These are phyloP conservation scores for Rhododendron mucronatum DNA, from an alignment of 148 eudicot genomes.

Conservation along the genomic window DNA sequence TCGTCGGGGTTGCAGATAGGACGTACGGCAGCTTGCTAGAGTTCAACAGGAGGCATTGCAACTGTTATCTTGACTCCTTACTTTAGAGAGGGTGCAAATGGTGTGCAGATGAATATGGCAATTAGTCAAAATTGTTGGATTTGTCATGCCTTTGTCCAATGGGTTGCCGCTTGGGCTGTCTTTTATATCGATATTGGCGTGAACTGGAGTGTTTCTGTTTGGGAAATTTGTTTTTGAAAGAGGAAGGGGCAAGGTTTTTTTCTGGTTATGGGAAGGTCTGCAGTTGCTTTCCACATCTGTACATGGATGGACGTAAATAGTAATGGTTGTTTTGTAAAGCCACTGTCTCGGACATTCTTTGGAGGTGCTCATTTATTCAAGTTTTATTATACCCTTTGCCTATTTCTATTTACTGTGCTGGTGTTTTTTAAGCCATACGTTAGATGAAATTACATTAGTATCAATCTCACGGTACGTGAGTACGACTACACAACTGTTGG, in stretches of 20 bases:
- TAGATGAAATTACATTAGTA: background rate
- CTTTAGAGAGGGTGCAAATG: background rate
- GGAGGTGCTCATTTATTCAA: background rate
- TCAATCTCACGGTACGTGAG: too few relatives aligned
- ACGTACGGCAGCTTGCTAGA: constrained; percentile 84
- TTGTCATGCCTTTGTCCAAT: background rate
- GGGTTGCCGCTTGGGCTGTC: background rate
- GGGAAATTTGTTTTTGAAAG: background rate
- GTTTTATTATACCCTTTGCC: background rate
- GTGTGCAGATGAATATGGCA: background rate
- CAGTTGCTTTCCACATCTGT: background rate
- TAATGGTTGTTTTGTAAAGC: background rate
- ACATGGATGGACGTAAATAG: background rate
- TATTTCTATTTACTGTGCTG: background rate
- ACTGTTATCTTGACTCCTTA: constrained; percentile 45
- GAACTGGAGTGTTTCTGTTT: background rate
- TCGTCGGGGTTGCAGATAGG: constrained; percentile 78
- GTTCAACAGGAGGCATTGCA: constrained; percentile 47
- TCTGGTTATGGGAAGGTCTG: background rate
- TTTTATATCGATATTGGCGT: background rate
- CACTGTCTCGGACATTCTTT: background rate
- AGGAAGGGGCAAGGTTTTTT: background rate
- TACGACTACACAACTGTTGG: too few relatives aligned
- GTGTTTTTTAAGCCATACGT: background rate
- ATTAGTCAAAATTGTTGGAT: background rate